A percentile compares a stretch with the other conserved stretches of the same genome.
Evolutionary conservation across 2,329 filamentous ascomycete species (phyloP).

Genomic region (Pseudogymnoascus sp.): DNA sequence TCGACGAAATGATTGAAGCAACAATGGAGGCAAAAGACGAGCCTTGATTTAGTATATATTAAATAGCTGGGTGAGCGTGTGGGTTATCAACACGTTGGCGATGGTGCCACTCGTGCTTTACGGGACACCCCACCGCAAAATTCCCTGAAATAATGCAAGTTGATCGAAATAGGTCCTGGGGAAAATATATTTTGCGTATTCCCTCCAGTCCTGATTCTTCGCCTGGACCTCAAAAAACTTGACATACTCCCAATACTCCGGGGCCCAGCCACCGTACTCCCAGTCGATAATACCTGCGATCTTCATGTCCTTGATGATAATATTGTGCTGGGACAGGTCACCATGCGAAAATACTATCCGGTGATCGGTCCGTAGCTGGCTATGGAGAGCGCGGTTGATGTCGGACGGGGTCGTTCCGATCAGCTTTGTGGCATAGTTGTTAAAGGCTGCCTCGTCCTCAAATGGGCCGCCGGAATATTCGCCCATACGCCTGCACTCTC

Average conservation of each 20-base stretch:
- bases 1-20: background rate
- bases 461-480: background rate
- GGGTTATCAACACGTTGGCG: too few relatives aligned
- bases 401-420: background rate
- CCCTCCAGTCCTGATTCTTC: background rate
- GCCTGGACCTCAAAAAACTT: background rate
- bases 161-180: background rate
- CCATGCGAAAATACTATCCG: constrained; percentile 41
- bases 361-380: constrained; percentile 16
- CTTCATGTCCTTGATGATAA: constrained; percentile 32
- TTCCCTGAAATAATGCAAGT: background rate
- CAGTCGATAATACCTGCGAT: constrained; percentile 14
- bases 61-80: background rate
- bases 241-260: constrained; percentile 16
- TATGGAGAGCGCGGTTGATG: background rate
- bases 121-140: background rate
- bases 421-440: background rate
- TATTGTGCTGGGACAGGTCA: constrained; percentile 40
- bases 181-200: background rate
- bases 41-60: background rate
- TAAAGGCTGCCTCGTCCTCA: background rate
- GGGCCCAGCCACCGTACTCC: constrained; percentile 13
- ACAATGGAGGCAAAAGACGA: background rate
- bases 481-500: background rate
- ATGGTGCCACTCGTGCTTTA: background rate